These are phyloP conservation scores for Eruca vesicaria DNA, from an alignment of 441 rosid species.

Conservation along the genomic window DNA sequence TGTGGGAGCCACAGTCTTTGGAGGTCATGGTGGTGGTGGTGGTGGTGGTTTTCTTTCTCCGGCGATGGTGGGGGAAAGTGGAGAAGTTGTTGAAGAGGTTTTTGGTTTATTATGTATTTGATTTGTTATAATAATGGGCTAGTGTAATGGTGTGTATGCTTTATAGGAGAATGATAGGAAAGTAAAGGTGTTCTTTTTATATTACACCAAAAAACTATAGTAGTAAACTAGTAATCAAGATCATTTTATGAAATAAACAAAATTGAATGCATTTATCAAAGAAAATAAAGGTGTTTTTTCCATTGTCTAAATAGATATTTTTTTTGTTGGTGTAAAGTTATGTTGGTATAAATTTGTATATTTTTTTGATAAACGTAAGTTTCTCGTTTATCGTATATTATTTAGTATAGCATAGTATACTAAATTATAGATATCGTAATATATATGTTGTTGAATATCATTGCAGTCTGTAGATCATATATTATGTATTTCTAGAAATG, in stretches of 20 bases:
- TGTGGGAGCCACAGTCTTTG: slow-evolving; percentile 60
- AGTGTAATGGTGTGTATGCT: slow-evolving; percentile 7
- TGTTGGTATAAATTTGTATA: not conserved
- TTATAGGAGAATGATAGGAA: slow-evolving; percentile 22
- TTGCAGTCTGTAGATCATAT: not conserved
- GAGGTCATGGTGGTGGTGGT: slow-evolving; percentile 17
- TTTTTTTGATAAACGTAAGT: not conserved
- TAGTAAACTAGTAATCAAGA: not conserved
- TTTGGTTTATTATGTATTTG: not conserved
- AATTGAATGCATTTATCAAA: not conserved
- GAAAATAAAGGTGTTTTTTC: not conserved
- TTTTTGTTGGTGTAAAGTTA: not conserved
- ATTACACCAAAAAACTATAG: not conserved
- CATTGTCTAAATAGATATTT: not conserved
- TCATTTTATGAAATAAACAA: not conserved
- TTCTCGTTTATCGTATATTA: not conserved
- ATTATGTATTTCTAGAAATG: not conserved
- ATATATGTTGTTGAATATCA: not conserved
- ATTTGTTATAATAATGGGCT: slow-evolving; percentile 6
- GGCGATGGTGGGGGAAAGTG: slow-evolving; percentile 19
- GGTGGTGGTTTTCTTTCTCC: not conserved
- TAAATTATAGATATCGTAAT: not conserved
- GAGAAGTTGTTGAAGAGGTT: slow-evolving; percentile 20
- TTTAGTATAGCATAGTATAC: not conserved
- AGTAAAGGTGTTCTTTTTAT: not conserved